Percentiles rank a stretch among this genome's conserved stretches.
phyloP scores from a whole-genome alignment of 768 basidiomycete species.

The Suillus fuscotomentosus region DNA sequence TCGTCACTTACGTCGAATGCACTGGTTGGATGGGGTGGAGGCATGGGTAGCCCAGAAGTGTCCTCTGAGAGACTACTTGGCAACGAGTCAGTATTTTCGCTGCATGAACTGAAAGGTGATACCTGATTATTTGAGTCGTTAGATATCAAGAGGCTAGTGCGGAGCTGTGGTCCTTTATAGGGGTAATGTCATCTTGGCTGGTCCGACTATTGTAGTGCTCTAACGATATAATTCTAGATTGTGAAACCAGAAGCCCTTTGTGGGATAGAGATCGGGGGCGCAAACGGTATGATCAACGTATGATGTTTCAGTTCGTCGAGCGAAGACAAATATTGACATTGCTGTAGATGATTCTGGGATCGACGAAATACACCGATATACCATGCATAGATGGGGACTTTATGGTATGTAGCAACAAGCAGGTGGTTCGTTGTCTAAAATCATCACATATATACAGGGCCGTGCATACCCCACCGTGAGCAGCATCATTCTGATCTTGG shows the following conservation, averaged over 20 bases:
- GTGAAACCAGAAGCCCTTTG: slow-evolving; percentile 35
- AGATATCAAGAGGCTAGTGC: slow-evolving; percentile 35
- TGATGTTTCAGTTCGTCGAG: slow-evolving; percentile 9
- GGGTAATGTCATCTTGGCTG: slow-evolving; percentile 12
- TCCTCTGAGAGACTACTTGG: slow-evolving; percentile 36
- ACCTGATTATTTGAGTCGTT: not conserved
- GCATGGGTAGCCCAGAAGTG: slow-evolving; percentile 44
- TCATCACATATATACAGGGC: slow-evolving; percentile 23
- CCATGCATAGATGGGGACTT: slow-evolving; percentile 45
- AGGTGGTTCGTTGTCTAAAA: slow-evolving; percentile 6
- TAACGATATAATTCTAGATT: slow-evolving; percentile 19
- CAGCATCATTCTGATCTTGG: slow-evolving; percentile 10
- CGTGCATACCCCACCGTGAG: slow-evolving; percentile 33
- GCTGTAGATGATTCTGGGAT: slow-evolving; percentile 34
- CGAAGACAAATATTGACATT: slow-evolving; percentile 10
- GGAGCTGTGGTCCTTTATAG: slow-evolving; percentile 28
- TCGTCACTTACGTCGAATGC: slow-evolving; percentile 42
- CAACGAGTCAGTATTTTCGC: slow-evolving; percentile 28
- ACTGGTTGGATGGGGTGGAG: slow-evolving; percentile 38
- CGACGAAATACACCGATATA: slow-evolving; percentile 34
- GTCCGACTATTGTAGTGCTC: slow-evolving; percentile 2
- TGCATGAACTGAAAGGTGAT: not conserved
- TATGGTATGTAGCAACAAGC: slow-evolving; percentile 30
- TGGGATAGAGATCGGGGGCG: slow-evolving; percentile 41
- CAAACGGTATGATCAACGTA: slow-evolving; percentile 44